Conservation (phyloP, 495 filamentous ascomycete species). For the Aspergillus steynii region DNA sequence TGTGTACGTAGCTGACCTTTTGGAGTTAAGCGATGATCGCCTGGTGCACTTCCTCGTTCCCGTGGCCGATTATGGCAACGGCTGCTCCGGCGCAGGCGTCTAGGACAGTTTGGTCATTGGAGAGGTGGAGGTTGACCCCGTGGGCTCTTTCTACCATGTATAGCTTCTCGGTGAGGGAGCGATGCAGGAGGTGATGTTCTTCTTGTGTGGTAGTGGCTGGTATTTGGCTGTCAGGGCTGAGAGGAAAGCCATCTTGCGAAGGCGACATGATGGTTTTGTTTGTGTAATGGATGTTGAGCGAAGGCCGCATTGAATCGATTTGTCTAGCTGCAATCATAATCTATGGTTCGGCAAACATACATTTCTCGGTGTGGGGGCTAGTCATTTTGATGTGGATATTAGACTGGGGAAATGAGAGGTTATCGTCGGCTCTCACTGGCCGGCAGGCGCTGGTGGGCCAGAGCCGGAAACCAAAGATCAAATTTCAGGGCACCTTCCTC, state of each 20-base stretch:
- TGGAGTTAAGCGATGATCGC: constrained; percentile 40
- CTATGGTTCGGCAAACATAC: neutral
- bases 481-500: constrained; percentile 55
- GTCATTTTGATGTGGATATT: neutral
- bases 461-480: neutral
- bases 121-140: neutral
- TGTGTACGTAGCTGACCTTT: constrained; percentile 39
- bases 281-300: neutral
- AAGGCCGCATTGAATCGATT: neutral
- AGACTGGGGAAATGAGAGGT: neutral
- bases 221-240: neutral
- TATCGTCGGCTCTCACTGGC: neutral
- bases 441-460: too few species aligned
- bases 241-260: neutral
- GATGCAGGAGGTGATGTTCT: constrained; percentile 1
- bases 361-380: neutral
- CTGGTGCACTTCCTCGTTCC: constrained; percentile 27
- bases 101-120: neutral
- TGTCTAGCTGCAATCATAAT: neutral
- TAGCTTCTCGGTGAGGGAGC: neutral
- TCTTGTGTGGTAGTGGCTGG: neutral
- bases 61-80: constrained; percentile 33
- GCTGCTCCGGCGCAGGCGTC: constrained; percentile 29
- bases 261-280: neutral
- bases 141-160: neutral